Base-by-base conservation (phyloP, 2,329 filamentous ascomycete genomes). In the Zarea fungicola region DNA sequence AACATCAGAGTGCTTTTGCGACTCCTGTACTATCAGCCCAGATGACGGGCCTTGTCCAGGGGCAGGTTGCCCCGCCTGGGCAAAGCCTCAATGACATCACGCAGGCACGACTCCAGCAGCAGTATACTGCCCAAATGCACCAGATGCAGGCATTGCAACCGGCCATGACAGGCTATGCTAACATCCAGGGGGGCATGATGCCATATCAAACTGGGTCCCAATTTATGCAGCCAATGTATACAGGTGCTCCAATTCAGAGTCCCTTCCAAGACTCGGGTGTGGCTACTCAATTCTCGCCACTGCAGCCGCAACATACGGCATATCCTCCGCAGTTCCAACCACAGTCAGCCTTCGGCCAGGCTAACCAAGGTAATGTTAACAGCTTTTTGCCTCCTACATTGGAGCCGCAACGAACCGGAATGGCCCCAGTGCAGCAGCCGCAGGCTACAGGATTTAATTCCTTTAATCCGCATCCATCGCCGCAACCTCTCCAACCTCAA, bases 11-110 rank as follows among this genome's bases (percentile, higher is more conserved):
- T 65, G 77, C 75, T 5, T 93, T 95, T 64, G 78, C 79, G 7
- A 80, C 85, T 16, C 82, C 88, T 42, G 83, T 88, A 14, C 69
- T 96, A 56, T 85, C 91, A 63, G 83, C 89, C 45, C 92, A 96
- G 63, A 80, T 91, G 66, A 96, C 93, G 5, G 90, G 92, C 8
- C 75, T 60, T 18, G 50, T 79, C 47, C 80, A 81, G 60, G 71
- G 71, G 10, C 82, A 82, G 54, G 73, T 88, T 49, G 85, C 87
- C 23, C 80, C 85, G 25, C 78, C 81, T 3, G 88, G 89, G 11
- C 87, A 92, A 65, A 92, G 84, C 63, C 64, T 95, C 57, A 78
- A 83, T 58, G 88, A 92, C 39, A 71, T 93, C 37, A 81, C 71
- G 50, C 84, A 87, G 60, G 76, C 79, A 54, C 78, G 82, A 42